Conservation (phyloP, 345 rosid species). For the Populus pruinosa region DNA sequence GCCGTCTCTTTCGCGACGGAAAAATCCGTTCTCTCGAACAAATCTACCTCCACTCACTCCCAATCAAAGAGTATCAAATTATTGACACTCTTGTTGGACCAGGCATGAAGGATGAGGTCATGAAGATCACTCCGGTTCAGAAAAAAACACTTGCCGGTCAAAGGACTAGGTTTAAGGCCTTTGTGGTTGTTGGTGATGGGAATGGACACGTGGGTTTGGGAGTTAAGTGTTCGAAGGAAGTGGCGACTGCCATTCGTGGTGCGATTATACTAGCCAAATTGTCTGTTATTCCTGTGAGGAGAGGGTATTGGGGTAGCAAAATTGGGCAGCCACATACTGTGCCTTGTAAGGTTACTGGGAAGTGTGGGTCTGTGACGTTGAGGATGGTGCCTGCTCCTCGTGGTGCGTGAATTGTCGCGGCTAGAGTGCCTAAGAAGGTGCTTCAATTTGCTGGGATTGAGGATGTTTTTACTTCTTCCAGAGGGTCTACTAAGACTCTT, state of each 20-base stretch:
- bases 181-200: constrained; percentile 59
- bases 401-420: constrained; percentile 79
- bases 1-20: constrained; percentile 61
- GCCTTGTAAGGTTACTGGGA: constrained; percentile 69
- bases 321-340: constrained; percentile 66
- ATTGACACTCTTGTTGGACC: constrained; percentile 64
- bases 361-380: constrained; percentile 68
- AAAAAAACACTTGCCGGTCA: constrained; percentile 82
- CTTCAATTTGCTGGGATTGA: constrained; percentile 79
- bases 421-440: constrained; percentile 82
- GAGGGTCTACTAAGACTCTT: constrained; percentile 76
- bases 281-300: constrained; percentile 60
- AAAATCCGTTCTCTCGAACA: constrained; percentile 57
- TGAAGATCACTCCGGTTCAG: constrained; percentile 94
- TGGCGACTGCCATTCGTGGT: constrained; percentile 65
- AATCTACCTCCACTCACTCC: constrained; percentile 78
- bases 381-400: constrained; percentile 81
- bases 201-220: constrained; percentile 71
- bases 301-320: constrained; percentile 82
- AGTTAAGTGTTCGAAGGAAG: constrained; percentile 66
- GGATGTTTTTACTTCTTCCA: constrained; percentile 78
- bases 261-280: constrained; percentile 57
- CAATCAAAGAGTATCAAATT: constrained; percentile 84
- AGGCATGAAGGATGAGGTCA: constrained; percentile 77
- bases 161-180: constrained; percentile 68